phyloP scores from a whole-genome alignment of 352 stramenopile species.

The Globisporangium cylindrosporum region DNA sequence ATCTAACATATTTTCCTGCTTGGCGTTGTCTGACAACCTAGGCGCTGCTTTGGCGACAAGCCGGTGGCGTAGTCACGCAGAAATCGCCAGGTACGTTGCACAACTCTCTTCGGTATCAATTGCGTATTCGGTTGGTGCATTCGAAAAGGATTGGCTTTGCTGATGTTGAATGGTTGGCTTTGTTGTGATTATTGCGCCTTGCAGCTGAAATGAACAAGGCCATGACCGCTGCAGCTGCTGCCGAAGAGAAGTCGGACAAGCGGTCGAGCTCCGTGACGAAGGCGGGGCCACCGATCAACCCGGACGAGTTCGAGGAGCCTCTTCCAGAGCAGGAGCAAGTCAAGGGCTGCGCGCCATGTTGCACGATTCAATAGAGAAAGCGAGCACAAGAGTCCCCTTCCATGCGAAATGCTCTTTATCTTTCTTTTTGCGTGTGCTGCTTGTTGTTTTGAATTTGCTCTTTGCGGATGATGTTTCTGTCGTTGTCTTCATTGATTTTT shows the following conservation, averaged over 20 bases:
- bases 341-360: slow-evolving; percentile 59
- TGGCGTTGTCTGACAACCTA: slow-evolving; percentile 10
- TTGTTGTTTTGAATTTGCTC: background rate
- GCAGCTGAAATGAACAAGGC: slow-evolving; percentile 26
- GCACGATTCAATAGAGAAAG: slow-evolving; percentile 62
- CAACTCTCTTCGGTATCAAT: background rate
- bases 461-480: background rate
- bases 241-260: slow-evolving; percentile 13
- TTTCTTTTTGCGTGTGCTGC: slow-evolving; percentile 8
- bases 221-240: slow-evolving; percentile 12
- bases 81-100: slow-evolving; percentile 55
- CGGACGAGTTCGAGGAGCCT: slow-evolving; percentile 16
- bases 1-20: background rate
- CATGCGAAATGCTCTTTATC: background rate
- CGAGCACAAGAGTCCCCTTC: slow-evolving; percentile 10
- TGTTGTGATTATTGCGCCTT: background rate
- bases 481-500: background rate
- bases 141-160: background rate
- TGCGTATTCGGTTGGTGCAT: background rate
- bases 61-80: slow-evolving; percentile 73
- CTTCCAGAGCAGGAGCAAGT: slow-evolving; percentile 18
- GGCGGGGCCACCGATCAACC: slow-evolving; percentile 13
- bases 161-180: background rate
- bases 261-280: slow-evolving; percentile 11
- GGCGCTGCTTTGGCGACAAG: slow-evolving; percentile 82